A percentile compares a stretch with the other conserved stretches of the same genome.
Evolutionary conservation across 1,284 basidiomycete genomes (phyloP).

Genomic region (Wolfiporia cocos): DNA sequence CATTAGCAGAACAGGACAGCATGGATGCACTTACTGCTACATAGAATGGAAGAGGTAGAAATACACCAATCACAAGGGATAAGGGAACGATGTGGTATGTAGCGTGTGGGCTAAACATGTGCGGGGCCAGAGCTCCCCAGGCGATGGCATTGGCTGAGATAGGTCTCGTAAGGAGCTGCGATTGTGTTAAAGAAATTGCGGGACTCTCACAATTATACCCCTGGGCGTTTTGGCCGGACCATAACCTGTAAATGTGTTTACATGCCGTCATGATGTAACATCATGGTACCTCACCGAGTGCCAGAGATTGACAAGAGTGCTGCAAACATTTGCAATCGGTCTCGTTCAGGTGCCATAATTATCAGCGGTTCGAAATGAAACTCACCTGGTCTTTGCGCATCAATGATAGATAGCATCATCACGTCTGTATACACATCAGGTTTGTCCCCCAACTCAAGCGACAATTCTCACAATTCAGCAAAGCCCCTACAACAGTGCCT

Average conservation of each 20-base stretch:
- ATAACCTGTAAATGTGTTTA: conserved; percentile 18
- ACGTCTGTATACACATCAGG: conserved; percentile 21
- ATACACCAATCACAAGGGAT: conserved; percentile 44
- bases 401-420: conserved; percentile 45
- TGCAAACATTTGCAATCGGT: conserved; percentile 6
- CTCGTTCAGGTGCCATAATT: too few species aligned
- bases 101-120: conserved; percentile 41
- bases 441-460: background rate
- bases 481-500: conserved; percentile 9
- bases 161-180: conserved; percentile 6
- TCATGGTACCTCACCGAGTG: conserved; percentile 11
- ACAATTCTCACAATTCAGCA: conserved; percentile 6
- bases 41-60: conserved; percentile 48
- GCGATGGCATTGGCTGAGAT: conserved; percentile 43
- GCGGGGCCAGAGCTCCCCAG: conserved; percentile 52
- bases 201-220: conserved; percentile 30
- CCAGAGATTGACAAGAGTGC: conserved; percentile 27
- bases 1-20: background rate
- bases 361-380: too few species aligned
- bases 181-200: background rate
- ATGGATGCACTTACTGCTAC: conserved; percentile 16
- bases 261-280: background rate
- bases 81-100: conserved; percentile 49
- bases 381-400: conserved; percentile 31
- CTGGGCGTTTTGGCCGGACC: conserved; percentile 52